Base-by-base conservation (phyloP, 2,329 filamentous ascomycete species). In the Cryphonectria radicalis region DNA sequence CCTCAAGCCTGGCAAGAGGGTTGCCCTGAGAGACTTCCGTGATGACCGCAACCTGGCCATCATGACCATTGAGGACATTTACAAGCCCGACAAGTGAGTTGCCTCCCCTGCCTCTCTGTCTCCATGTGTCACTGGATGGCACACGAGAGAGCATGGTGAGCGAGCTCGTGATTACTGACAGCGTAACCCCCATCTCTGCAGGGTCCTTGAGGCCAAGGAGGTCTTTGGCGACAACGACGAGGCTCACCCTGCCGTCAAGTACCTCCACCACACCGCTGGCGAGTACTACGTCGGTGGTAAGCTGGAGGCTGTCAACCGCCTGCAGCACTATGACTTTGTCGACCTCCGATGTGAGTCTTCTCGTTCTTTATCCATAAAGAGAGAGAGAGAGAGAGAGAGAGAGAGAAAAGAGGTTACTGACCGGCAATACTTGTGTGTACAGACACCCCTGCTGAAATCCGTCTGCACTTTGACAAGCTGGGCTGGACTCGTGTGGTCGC, bases 321-420 rank as follows among this genome's bases (percentile, higher is more conserved):
- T 97, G 73, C 94, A 97, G 86, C 96, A 99, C 88, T 99, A 99
- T 86, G 96, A 99, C 86, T 98, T 98, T 86, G 93, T 98, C 77
- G 96, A 93, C 79, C 90, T 98, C 72, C 91, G 96, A 86, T 98
- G 93, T 93, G 87, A 83, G 91, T 82, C 67, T 8, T 8, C 1
- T 4, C 35, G 28, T 17, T 3, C n/a, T 8, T 57, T 25, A 28
- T 28, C 4, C 14, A 32, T 32, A 32, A 32, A 37, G 8, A 13
- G 62, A 19, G n/a, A n/a, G n/a, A n/a, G n/a, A 28, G 2, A 28
- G 2, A 28, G 28, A 37, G 7, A 13, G 62, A 19, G 37, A n/a
- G 14, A 22, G 17, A 17, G 8, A 32, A 32, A 3, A 32, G 32
- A 32, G 28, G 28, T 32, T 37, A 19, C 64, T 71, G 50, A 73